Percentiles rank a stretch among this genome's conserved stretches.
These are phyloP conservation scores for Thermomucor indicae-seudaticae DNA, from an alignment of 371 early-diverging fungal genomes.

Conservation along the genomic window DNA sequence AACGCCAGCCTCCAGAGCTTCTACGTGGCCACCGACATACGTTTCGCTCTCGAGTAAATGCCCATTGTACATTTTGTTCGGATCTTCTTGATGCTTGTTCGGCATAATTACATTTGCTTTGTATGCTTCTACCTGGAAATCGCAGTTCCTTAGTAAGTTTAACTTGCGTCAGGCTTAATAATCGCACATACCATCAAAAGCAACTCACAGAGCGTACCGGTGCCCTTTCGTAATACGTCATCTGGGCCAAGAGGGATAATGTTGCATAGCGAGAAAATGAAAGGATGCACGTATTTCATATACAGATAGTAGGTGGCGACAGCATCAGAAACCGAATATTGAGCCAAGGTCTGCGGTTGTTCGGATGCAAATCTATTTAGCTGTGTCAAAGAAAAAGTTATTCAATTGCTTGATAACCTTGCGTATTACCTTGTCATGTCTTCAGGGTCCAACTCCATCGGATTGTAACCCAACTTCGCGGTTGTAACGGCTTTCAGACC, in stretches of 20 bases:
- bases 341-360: conserved; percentile 95
- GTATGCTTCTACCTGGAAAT: conserved; percentile 89
- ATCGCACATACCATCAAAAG: conserved; percentile 84
- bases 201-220: conserved; percentile 98
- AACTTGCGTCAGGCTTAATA: neutral
- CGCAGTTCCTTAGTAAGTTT: neutral
- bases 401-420: neutral
- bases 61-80: conserved; percentile 82
- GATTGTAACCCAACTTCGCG: conserved; percentile 97
- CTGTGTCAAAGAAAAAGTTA: neutral
- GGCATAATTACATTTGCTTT: conserved; percentile 94
- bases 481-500: conserved; percentile 97
- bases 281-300: conserved; percentile 99
- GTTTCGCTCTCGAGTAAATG: conserved; percentile 94
- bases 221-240: conserved; percentile 96
- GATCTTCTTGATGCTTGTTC: conserved; percentile 86
- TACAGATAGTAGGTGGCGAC: conserved; percentile 99
- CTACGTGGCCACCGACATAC: conserved; percentile 99
- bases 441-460: conserved; percentile 99
- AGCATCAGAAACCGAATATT: conserved; percentile 99
- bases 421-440: conserved; percentile 83
- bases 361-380: conserved; percentile 77
- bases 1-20: conserved; percentile 98
- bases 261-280: conserved; percentile 99
- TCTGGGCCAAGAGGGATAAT: conserved; percentile 98